phyloP scores from a whole-genome alignment of 129 eudicot species.

The Cynara cardunculus region DNA sequence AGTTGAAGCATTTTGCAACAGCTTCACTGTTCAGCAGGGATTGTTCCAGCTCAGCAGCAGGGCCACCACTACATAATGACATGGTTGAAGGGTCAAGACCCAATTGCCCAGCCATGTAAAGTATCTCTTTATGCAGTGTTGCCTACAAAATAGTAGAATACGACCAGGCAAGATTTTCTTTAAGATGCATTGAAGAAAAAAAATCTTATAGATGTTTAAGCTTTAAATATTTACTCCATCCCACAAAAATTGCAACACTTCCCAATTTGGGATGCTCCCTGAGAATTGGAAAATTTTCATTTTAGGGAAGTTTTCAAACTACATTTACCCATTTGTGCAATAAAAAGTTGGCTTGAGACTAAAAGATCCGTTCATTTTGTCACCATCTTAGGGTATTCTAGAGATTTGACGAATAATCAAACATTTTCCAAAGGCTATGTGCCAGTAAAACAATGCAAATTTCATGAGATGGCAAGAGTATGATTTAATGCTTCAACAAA shows the following conservation, averaged over 20 bases:
- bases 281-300: neutral
- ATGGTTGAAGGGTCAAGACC: conserved; percentile 98
- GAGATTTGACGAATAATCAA: neutral
- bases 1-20: conserved; percentile 65
- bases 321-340: no score
- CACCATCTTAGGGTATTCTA: conserved; percentile 12
- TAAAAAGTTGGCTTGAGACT: neutral
- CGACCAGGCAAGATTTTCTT: neutral
- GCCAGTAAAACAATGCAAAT: neutral
- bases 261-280: neutral
- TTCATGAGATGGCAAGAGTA: neutral
- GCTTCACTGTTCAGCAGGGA: conserved; percentile 83
- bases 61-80: conserved; percentile 60
- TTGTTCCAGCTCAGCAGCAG: conserved; percentile 64
- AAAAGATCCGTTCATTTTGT: neutral
- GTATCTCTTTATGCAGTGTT: conserved; percentile 70
- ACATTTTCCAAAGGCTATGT: neutral
- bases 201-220: neutral
- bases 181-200: neutral
- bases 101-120: conserved; percentile 95
- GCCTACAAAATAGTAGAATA: conserved; percentile 50
- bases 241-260: neutral
- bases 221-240: neutral
- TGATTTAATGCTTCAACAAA: neutral
- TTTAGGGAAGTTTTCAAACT: neutral